Evolutionary conservation across 768 basidiomycete species (phyloP).

Genomic region (Arthromyces matolae): DNA sequence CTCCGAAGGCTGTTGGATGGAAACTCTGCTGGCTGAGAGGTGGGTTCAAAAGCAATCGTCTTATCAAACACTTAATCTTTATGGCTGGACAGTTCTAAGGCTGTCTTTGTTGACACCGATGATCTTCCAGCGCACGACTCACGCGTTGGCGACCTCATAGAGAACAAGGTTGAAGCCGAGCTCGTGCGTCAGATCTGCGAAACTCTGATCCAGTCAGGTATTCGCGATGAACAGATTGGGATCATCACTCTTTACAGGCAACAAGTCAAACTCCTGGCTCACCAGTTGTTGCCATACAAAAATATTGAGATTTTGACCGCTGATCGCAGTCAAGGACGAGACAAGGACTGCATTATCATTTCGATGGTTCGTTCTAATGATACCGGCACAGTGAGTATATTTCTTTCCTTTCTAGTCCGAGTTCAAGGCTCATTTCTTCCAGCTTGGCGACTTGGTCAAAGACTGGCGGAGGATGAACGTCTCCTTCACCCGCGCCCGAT

Average conservation of each 20-base stretch:
- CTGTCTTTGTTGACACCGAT: slow-evolving; percentile 95
- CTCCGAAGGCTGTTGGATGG: slow-evolving; percentile 64
- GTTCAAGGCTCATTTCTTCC: not conserved
- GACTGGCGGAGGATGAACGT: slow-evolving; percentile 98
- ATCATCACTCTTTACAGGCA: slow-evolving; percentile 92
- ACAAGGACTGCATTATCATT: slow-evolving; percentile 93
- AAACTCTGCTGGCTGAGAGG: slow-evolving; percentile 60
- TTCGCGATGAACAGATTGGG: slow-evolving; percentile 70
- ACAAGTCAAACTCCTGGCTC: slow-evolving; percentile 84
- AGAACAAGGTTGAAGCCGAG: slow-evolving; percentile 80
- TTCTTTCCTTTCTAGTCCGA: not conserved
- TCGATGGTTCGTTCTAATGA: slow-evolving; percentile 91
- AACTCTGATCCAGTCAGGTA: slow-evolving; percentile 60
- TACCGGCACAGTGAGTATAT: slow-evolving; percentile 57
- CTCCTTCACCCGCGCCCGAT: slow-evolving; percentile 88
- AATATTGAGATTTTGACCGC: slow-evolving; percentile 86
- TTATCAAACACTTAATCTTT: no score
- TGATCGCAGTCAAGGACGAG: slow-evolving; percentile 90
- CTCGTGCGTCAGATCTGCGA: slow-evolving; percentile 66
- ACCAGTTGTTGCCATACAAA: slow-evolving; percentile 51
- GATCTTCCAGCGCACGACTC: slow-evolving; percentile 73
- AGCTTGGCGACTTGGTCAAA: slow-evolving; percentile 91
- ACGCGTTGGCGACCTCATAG: slow-evolving; percentile 81
- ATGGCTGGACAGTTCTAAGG: slow-evolving; percentile 58
- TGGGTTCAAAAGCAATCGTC: no score